phyloP scores from a whole-genome alignment of 106 monocot species.

The Acorus calamus region DNA sequence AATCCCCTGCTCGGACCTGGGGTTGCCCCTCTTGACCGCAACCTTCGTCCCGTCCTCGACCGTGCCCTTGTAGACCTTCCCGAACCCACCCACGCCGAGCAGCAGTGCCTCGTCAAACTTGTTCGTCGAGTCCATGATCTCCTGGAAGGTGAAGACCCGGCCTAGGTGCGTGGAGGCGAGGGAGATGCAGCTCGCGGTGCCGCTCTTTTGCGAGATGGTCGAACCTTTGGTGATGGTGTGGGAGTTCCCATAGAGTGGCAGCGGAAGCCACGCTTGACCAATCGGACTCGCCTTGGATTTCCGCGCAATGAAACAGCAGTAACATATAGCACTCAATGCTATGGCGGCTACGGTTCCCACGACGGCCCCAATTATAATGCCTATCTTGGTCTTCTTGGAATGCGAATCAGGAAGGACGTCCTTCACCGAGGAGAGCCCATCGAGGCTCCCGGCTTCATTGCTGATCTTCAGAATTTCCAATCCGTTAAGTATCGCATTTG shows the following conservation, averaged over 20 bases:
- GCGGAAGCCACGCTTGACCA: conserved; percentile 36
- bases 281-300: conserved; percentile 18
- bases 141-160: conserved; percentile 38
- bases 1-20: conserved; percentile 51
- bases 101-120: conserved; percentile 52
- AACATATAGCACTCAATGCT: conserved; percentile 17
- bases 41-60: conserved; percentile 45
- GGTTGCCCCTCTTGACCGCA: conserved; percentile 56
- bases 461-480: conserved; percentile 44
- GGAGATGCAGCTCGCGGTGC: conserved; percentile 41
- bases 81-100: conserved; percentile 59
- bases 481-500: conserved; percentile 36
- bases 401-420: conserved; percentile 23
- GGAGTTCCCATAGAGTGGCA: conserved; percentile 52
- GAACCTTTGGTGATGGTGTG: conserved; percentile 51
- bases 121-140: conserved; percentile 45
- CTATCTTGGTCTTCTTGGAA: conserved; percentile 19
- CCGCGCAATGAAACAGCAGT: conserved; percentile 26
- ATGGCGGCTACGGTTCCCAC: conserved; percentile 11
- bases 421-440: conserved; percentile 18
- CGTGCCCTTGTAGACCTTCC: conserved; percentile 47
- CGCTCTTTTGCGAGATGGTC: conserved; percentile 31
- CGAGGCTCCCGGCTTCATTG: conserved; percentile 18
- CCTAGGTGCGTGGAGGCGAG: conserved; percentile 46
- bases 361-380: conserved; percentile 21